Evolutionary conservation across 2,329 filamentous ascomycete species (phyloP).

Genomic region (Penicillium sp.): DNA sequence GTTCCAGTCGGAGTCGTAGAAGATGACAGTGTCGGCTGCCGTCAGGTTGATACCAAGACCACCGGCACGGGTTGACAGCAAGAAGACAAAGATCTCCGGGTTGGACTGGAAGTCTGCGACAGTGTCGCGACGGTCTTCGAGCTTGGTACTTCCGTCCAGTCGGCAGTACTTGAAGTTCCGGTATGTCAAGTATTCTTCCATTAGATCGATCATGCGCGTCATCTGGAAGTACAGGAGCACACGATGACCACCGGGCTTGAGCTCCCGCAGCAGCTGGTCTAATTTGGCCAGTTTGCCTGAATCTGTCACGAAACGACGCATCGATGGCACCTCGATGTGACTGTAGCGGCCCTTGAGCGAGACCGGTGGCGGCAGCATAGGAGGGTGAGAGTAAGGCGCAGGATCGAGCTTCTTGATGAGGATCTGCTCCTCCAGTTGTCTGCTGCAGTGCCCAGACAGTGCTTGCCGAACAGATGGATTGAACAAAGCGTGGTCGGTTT

Average conservation of each 20-base stretch:
- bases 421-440: constrained; percentile 67
- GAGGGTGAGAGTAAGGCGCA: constrained; percentile 54
- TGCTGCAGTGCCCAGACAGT: constrained; percentile 64
- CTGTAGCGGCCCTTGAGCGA: constrained; percentile 82
- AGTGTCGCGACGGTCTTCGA: constrained; percentile 94
- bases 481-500: constrained; percentile 71
- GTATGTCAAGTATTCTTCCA: constrained; percentile 98
- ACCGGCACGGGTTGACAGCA: constrained; percentile 92
- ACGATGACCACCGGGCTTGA: constrained; percentile 90
- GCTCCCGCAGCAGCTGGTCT: constrained; percentile 78
- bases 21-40: constrained; percentile 95
- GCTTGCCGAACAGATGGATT: constrained; percentile 71
- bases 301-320: constrained; percentile 96
- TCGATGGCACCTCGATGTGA: constrained; percentile 88
- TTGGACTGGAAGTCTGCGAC: constrained; percentile 94
- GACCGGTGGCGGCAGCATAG: constrained; percentile 74
- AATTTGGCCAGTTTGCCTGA: constrained; percentile 93
- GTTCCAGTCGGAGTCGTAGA: constrained; percentile 99
- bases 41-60: constrained; percentile 98
- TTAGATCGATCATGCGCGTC: constrained; percentile 99
- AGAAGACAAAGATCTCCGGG: constrained; percentile 94
- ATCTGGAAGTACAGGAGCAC: constrained; percentile 99
- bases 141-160: constrained; percentile 91
- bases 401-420: constrained; percentile 70
- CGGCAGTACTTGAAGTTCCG: constrained; percentile 99